Base-by-base conservation (phyloP, 2,329 filamentous ascomycete species). In the Colletotrichum sp. region DNA sequence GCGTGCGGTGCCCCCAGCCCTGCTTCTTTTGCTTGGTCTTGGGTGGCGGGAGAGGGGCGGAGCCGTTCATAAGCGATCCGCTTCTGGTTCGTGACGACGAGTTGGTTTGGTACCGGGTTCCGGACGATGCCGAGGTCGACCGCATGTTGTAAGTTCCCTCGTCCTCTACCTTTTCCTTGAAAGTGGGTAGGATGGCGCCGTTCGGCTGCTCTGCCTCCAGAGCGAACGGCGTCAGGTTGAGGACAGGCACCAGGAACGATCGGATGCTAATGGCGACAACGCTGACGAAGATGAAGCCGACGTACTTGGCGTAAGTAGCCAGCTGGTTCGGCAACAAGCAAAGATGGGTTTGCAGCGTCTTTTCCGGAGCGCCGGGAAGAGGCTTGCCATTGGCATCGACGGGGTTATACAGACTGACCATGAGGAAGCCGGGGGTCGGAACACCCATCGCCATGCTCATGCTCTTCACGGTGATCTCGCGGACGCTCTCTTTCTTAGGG, bases 371-470 rank as follows among this genome's bases (percentile, higher is more conserved):
- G 8, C 86, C 84, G 1, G 85, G 83, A 1, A 91, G 79, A 2
- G 90, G 86, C 24, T 87, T 86, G 67, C 89, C 92, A 63, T 86
- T 83, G 68, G 86, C 87, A 80, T 96, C 94, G 71, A 99, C 89
- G 0, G 97, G 97, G 82, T 99, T 99, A 91, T 95, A 98, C 72
- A 99, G 88, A 83, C 95, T 98, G 55, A 96, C 91, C 86, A 98
- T 92, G 77, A 97, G 88, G 79, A 99, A 97, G 0, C 96, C 97
- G 0, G 97, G 97, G 8, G 91, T 93, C 1, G 95, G 91, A 2
- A 99, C 95, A 10, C 97, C 96, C 97, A 99, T 99, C 21, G 95
- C 96, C 95, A 96, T 98, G 81, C 93, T 98, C 79, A 98, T 92
- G 81, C 94, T 96, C 87, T 99, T 99, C 80, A 99, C 96, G 0